phyloP scores from a whole-genome alignment of 768 basidiomycete species.

The Phanerochaete sordida region DNA sequence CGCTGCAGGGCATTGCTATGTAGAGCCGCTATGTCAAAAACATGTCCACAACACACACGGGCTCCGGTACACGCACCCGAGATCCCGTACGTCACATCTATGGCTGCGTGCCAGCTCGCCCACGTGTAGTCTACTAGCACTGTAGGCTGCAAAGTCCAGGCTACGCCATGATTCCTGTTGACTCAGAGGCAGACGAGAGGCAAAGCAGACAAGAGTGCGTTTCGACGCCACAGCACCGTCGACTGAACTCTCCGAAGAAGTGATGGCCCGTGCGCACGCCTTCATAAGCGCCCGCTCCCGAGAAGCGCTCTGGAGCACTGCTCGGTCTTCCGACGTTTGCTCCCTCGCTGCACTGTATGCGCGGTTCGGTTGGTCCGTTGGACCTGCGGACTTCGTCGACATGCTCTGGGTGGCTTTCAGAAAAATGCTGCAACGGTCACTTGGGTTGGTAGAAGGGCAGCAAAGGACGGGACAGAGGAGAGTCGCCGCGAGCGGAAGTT shows the following conservation, averaged over 20 bases:
- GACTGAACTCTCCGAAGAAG: not conserved
- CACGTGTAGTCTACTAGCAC: too few relatives aligned
- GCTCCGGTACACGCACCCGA: too few relatives aligned
- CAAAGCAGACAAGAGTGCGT: not conserved
- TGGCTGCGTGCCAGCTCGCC: too few relatives aligned
- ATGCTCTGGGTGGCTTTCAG: not conserved
- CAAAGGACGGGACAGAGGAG: not conserved
- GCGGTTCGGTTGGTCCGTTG: not conserved
- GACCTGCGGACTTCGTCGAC: not conserved
- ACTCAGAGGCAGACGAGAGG: not conserved
- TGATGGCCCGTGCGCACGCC: constrained; percentile 1
- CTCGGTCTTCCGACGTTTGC: not conserved
- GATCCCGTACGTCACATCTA: too few relatives aligned
- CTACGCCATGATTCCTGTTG: too few relatives aligned
- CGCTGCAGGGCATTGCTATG: too few relatives aligned
- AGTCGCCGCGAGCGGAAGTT: constrained; percentile 5
- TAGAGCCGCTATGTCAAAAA: too few relatives aligned
- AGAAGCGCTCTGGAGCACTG: not conserved
- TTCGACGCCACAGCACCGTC: not conserved
- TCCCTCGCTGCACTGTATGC: not conserved
- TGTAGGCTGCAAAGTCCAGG: too few relatives aligned
- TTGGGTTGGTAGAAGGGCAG: not conserved
- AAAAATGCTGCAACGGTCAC: not conserved
- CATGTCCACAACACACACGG: too few relatives aligned
- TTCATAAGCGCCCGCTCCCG: not conserved